A percentile compares a stretch with the other conserved stretches of the same genome.
Conservation (phyloP, 257 asterid species). For the Solanum sparsipilum region DNA sequence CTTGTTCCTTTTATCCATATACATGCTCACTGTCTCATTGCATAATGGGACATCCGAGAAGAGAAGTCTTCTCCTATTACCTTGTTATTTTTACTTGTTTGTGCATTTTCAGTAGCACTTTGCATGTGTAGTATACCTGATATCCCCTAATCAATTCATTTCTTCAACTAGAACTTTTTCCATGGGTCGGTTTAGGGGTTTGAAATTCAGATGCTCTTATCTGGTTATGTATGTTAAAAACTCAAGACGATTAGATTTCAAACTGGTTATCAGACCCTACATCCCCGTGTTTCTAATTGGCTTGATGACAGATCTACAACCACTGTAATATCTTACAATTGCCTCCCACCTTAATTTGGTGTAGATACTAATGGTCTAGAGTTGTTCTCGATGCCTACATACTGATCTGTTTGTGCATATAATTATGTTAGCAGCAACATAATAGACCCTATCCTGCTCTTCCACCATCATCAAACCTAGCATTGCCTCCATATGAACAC, state of each 20-base stretch:
- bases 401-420: background rate
- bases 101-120: background rate
- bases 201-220: background rate
- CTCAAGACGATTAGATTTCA: background rate
- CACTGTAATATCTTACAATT: background rate
- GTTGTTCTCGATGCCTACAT: background rate
- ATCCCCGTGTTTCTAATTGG: background rate
- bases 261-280: background rate
- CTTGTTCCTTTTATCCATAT: background rate
- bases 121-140: background rate
- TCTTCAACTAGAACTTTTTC: background rate
- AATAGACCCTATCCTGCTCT: background rate
- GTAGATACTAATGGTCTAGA: background rate
- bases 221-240: background rate
- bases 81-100: background rate
- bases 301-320: background rate
- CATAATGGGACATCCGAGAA: background rate
- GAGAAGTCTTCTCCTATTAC: background rate
- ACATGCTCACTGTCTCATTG: background rate
- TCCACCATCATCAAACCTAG: background rate
- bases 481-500: background rate
- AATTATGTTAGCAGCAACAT: background rate
- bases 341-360: background rate
- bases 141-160: background rate
- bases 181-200: background rate